Conservation (phyloP, 2,329 filamentous ascomycete species). For the Metarhizium sp. region DNA sequence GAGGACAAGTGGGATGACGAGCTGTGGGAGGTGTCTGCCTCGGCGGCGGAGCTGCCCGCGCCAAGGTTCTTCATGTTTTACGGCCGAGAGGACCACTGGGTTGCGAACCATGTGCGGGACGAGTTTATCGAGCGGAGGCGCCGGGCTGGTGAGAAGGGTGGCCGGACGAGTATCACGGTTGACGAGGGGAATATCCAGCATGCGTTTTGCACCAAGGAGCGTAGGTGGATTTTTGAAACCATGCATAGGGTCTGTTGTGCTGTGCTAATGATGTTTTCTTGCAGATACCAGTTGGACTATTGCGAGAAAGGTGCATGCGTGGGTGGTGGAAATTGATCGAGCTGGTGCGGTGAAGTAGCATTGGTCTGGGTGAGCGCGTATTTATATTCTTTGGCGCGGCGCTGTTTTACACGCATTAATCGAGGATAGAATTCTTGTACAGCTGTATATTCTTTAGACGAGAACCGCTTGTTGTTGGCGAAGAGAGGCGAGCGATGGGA, state of each 20-base stretch:
- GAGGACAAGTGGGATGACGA: constrained; percentile 51
- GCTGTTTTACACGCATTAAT: too few species aligned
- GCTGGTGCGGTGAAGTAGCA: neutral
- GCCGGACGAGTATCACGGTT: constrained; percentile 38
- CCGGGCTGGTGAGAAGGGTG: constrained; percentile 24
- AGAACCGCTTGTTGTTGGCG: too few species aligned
- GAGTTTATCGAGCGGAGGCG: constrained; percentile 34
- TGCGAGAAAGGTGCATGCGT: constrained; percentile 19
- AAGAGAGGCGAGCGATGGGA: too few species aligned
- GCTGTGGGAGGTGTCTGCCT: constrained; percentile 39
- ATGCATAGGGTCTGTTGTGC: neutral
- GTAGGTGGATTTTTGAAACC: constrained; percentile 16
- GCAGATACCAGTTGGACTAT: constrained; percentile 18
- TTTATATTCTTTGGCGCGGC: too few species aligned
- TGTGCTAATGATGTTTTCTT: constrained; percentile 2
- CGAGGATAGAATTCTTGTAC: too few species aligned
- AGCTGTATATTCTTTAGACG: too few species aligned
- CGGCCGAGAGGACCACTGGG: constrained; percentile 37
- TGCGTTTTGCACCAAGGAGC: constrained; percentile 43
- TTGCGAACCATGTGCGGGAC: constrained; percentile 45
- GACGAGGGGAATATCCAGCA: constrained; percentile 49
- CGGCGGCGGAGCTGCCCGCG: constrained; percentile 5
- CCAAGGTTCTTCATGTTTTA: neutral
- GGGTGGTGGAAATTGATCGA: constrained; percentile 19
- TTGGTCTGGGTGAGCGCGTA: neutral